Percentiles rank a stretch among this genome's conserved stretches.
These are phyloP conservation scores for Meira miltonrushii DNA, from an alignment of 1,284 basidiomycete genomes.

Conservation along the genomic window DNA sequence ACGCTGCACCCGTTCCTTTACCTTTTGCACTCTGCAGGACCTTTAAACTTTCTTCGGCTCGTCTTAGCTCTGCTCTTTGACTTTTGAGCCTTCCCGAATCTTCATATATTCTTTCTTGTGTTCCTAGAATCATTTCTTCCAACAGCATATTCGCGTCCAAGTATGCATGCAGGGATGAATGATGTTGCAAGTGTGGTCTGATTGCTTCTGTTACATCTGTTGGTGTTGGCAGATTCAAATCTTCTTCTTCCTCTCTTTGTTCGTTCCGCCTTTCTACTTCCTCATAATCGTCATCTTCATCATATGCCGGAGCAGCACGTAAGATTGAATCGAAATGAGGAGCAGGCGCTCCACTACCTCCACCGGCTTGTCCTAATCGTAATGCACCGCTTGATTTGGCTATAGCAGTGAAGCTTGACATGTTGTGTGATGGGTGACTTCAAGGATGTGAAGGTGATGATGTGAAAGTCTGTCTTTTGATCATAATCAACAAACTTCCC, in stretches of 20 bases:
- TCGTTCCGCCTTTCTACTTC: not conserved
- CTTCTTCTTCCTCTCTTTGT: not conserved
- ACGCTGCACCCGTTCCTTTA: not conserved
- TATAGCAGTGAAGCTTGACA: too few species aligned
- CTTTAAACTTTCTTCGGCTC: not conserved
- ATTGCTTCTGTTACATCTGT: not conserved
- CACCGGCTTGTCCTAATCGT: too few species aligned
- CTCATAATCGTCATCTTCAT: not conserved
- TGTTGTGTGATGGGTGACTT: too few species aligned
- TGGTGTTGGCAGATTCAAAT: not conserved
- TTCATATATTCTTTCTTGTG: not conserved
- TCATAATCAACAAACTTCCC: too few species aligned
- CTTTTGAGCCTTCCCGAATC: constrained; percentile 3
- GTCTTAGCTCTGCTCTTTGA: not conserved
- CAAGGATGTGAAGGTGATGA: too few species aligned
- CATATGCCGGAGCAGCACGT: not conserved
- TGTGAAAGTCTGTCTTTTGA: too few species aligned
- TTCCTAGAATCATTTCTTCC: not conserved
- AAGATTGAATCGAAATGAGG: constrained; percentile 3
- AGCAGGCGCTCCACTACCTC: not conserved
- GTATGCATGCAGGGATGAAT: constrained; percentile 4
- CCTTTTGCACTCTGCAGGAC: not conserved
- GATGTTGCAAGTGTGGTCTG: not conserved
- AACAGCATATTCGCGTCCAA: not conserved
- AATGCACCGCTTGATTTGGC: too few species aligned